A percentile compares a stretch with the other conserved stretches of the same genome.
phyloP scores from a whole-genome alignment of 495 filamentous ascomycete genomes.

The Penicillium dipodomyicola region DNA sequence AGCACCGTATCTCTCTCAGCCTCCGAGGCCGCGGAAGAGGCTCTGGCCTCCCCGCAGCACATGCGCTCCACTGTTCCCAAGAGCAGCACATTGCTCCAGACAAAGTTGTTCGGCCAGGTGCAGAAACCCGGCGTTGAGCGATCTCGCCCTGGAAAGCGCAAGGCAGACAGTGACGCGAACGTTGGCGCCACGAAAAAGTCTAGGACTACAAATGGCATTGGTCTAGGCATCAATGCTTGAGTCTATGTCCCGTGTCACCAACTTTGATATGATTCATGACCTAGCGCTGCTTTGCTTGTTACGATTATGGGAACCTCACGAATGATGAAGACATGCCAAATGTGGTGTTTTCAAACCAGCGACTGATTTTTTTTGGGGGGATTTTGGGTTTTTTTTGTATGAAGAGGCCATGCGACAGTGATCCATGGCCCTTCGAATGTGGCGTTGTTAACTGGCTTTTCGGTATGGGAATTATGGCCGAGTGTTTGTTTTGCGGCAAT shows the following conservation, averaged over 20 bases:
- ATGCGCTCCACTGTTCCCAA: slow-evolving; percentile 33
- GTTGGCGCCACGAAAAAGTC: slow-evolving; percentile 58
- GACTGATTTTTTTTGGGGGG: slow-evolving; percentile 14
- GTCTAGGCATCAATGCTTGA: slow-evolving; percentile 60
- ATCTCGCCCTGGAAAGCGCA: slow-evolving; percentile 52
- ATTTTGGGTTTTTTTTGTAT: slow-evolving; percentile 10
- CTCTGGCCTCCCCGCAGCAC: slow-evolving; percentile 11
- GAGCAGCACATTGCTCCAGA: slow-evolving; percentile 52
- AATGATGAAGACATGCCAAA: slow-evolving; percentile 33
- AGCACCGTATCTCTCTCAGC: slow-evolving; percentile 77
- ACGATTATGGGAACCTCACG: slow-evolving; percentile 28
- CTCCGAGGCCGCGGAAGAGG: slow-evolving; percentile 63
- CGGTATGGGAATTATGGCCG: slow-evolving; percentile 9
- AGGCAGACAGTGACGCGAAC: slow-evolving; percentile 48
- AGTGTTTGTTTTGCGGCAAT: slow-evolving; percentile 1
- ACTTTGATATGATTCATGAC: slow-evolving; percentile 28
- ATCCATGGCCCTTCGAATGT: slow-evolving; percentile 9
- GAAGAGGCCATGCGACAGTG: slow-evolving; percentile 6
- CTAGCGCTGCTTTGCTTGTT: slow-evolving; percentile 25
- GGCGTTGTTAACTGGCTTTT: slow-evolving; percentile 14
- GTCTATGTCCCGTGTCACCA: slow-evolving; percentile 7
- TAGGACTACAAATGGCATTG: slow-evolving; percentile 53
- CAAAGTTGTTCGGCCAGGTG: slow-evolving; percentile 66
- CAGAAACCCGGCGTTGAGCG: slow-evolving; percentile 54
- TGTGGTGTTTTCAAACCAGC: slow-evolving; percentile 16